A percentile compares a stretch with the other conserved stretches of the same genome.
phyloP scores from a whole-genome alignment of 805 yeast species.

The Wickerhamomyces subpelliculosus region DNA sequence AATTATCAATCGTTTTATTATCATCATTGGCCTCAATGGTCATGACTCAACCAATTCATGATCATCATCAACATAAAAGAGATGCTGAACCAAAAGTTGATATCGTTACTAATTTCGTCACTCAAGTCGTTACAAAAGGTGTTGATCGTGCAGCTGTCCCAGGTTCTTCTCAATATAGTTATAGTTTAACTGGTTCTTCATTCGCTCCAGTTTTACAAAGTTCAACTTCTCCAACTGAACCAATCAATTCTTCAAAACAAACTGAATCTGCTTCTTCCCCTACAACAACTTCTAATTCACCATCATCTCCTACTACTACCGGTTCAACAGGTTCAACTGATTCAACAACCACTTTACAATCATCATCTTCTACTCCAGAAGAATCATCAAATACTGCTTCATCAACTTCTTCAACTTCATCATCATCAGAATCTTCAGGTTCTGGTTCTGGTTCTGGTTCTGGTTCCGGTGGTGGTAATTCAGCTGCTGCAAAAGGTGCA shows the following conservation, averaged over 20 bases:
- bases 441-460: slow-evolving; percentile 27
- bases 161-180: background rate
- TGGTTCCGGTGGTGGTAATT: slow-evolving; percentile 26
- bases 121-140: background rate
- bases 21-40: background rate
- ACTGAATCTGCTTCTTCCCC: too few relatives aligned
- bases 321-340: background rate
- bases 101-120: background rate
- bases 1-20: background rate
- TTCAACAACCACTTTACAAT: background rate
- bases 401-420: slow-evolving; percentile 16
- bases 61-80: background rate
- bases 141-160: background rate
- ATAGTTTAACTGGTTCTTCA: background rate
- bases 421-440: slow-evolving; percentile 27
- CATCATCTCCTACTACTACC: too few relatives aligned
- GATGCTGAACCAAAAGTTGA: background rate
- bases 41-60: background rate
- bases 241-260: too few relatives aligned
- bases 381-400: slow-evolving; percentile 9
- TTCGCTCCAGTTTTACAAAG: background rate
- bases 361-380: slow-evolving; percentile 10
- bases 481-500: slow-evolving; percentile 19
- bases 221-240: too few relatives aligned
- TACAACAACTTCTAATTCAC: too few relatives aligned